Evolutionary conservation across 306 rosid genomes (phyloP).

Genomic region (Argentina anserina): DNA sequence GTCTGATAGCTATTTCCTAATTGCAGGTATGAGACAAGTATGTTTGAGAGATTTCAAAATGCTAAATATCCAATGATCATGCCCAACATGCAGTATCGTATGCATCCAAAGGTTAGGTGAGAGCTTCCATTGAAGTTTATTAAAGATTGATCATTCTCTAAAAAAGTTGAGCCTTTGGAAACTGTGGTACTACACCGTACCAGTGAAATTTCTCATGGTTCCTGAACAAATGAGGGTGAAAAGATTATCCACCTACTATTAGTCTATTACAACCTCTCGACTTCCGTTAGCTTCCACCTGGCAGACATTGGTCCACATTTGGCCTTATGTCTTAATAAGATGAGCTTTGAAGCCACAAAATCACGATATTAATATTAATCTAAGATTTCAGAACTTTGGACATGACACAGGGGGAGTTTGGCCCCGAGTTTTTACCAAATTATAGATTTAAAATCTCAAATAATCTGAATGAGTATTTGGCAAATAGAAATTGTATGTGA

Average conservation of each 20-base stretch:
- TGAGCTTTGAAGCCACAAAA: not conserved
- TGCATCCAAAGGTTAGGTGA: conserved; percentile 91
- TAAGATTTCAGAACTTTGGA: not conserved
- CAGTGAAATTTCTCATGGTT: not conserved
- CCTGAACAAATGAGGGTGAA: not conserved
- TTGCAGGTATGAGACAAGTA: conserved; percentile 74
- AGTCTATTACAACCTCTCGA: not conserved
- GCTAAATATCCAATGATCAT: conserved; percentile 90
- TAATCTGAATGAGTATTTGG: too few species aligned
- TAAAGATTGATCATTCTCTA: not conserved
- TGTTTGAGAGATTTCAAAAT: conserved; percentile 80
- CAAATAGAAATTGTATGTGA: too few species aligned
- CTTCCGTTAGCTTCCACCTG: not conserved
- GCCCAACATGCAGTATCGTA: conserved; percentile 95
- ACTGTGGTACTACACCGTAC: not conserved
- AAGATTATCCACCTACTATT: not conserved
- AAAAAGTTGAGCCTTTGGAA: not conserved
- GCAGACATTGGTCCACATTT: not conserved
- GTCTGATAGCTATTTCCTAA: conserved; percentile 25
- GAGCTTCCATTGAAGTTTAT: not conserved
- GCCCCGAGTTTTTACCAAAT: too few species aligned
- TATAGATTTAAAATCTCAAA: too few species aligned
- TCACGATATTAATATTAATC: not conserved
- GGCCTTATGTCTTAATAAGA: not conserved
- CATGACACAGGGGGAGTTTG: not conserved